Evolutionary conservation across 2,329 filamentous ascomycete genomes (phyloP).

Genomic region (Penicillium thymicola): DNA sequence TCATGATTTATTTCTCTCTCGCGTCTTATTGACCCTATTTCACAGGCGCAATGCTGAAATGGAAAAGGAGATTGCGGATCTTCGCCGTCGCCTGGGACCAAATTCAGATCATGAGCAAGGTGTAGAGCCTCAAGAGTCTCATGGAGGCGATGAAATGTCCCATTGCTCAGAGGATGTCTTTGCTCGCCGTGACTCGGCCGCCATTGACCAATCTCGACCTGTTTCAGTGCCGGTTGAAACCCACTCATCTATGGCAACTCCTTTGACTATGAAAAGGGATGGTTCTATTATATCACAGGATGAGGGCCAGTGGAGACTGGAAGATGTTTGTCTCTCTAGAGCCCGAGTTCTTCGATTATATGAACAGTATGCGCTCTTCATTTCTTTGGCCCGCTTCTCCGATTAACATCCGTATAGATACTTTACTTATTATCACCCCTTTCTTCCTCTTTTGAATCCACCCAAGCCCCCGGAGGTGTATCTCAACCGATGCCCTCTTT

Average conservation of each 20-base stretch:
- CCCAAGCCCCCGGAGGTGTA: conserved; percentile 55
- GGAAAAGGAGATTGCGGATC: conserved; percentile 55
- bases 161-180: conserved; percentile 37
- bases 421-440: conserved; percentile 61
- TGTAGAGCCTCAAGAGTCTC: conserved; percentile 26
- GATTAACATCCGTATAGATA: conserved; percentile 46
- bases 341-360: conserved; percentile 43
- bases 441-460: conserved; percentile 59
- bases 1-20: background rate
- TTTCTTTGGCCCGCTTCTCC: conserved; percentile 23
- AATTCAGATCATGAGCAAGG: conserved; percentile 28
- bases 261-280: conserved; percentile 32
- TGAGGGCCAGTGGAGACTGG: conserved; percentile 49
- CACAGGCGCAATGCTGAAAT: conserved; percentile 60
- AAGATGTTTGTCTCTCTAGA: conserved; percentile 41
- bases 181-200: conserved; percentile 30
- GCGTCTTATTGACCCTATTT: conserved; percentile 8
- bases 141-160: conserved; percentile 31
- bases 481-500: conserved; percentile 54
- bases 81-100: conserved; percentile 44
- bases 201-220: conserved; percentile 27
- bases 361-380: conserved; percentile 35
- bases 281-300: conserved; percentile 38
- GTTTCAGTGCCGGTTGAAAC: conserved; percentile 35
- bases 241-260: conserved; percentile 32